phyloP scores from a whole-genome alignment of 2,329 filamentous ascomycete species.

The Cladophialophora exuberans region DNA sequence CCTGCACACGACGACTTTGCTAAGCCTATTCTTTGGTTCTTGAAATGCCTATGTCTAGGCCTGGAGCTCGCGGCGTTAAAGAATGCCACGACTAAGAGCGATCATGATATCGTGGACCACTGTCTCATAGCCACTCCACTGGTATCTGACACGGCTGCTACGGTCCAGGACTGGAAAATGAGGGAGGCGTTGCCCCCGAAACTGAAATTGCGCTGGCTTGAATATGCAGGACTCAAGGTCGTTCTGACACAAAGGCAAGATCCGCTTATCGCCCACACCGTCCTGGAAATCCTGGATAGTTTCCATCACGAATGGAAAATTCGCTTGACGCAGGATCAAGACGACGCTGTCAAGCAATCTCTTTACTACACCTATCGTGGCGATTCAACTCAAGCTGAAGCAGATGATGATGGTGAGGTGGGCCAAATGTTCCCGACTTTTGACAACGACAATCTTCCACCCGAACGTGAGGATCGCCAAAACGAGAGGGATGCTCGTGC shows the following conservation, averaged over 20 bases:
- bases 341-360: constrained; percentile 70
- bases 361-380: constrained; percentile 85
- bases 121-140: constrained; percentile 45
- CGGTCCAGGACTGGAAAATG: constrained; percentile 14
- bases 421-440: constrained; percentile 80
- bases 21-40: constrained; percentile 73
- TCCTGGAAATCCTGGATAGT: constrained; percentile 56
- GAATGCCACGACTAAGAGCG: constrained; percentile 23
- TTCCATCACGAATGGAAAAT: constrained; percentile 82
- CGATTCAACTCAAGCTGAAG: constrained; percentile 74
- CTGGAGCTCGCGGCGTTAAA: constrained; percentile 39
- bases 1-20: constrained; percentile 84
- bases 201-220: constrained; percentile 24
- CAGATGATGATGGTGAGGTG: constrained; percentile 73
- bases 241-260: constrained; percentile 2
- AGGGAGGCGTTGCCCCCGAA: not conserved
- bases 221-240: constrained; percentile 10
- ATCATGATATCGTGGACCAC: constrained; percentile 36
- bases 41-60: constrained; percentile 75
- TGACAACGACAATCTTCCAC: constrained; percentile 48
- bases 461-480: constrained; percentile 32
- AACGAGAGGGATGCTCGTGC: constrained; percentile 51
- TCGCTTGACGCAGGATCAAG: constrained; percentile 75
- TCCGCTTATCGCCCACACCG: not conserved
- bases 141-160: constrained; percentile 37